phyloP scores from a whole-genome alignment of 345 rosid genomes.

The Zanthoxylum bungeanum region DNA sequence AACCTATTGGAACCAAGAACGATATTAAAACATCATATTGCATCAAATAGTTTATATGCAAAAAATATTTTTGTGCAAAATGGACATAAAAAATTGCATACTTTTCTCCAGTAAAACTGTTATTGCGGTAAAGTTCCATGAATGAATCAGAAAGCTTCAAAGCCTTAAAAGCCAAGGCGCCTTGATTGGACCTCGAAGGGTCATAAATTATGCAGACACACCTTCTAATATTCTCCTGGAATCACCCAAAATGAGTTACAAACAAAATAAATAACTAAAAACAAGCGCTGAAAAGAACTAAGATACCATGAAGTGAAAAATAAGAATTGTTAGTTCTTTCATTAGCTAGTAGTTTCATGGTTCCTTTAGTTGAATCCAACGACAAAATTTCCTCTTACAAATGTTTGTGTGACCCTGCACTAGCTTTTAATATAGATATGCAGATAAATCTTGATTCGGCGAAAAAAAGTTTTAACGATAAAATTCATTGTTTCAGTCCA shows the following conservation, averaged over 20 bases:
- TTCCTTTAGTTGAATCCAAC: neutral
- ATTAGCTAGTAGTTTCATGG: neutral
- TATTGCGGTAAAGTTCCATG: conserved; percentile 81
- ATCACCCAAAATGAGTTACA: neutral
- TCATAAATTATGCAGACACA: conserved; percentile 98
- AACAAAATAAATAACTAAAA: neutral
- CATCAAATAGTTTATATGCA: conserved; percentile 12
- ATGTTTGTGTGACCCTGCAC: neutral
- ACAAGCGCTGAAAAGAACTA: neutral
- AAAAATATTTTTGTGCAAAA: neutral
- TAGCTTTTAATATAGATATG: neutral
- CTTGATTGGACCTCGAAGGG: conserved; percentile 89
- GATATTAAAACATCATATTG: neutral
- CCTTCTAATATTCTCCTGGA: conserved; percentile 89
- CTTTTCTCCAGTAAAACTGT: conserved; percentile 94
- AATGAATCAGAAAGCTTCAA: conserved; percentile 96
- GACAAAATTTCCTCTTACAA: neutral
- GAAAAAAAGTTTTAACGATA: neutral
- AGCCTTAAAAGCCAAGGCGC: conserved; percentile 93
- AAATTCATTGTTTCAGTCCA: neutral
- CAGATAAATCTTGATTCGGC: neutral
- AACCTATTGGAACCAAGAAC: conserved; percentile 42
- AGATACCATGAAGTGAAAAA: neutral
- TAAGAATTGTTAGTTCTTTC: neutral
- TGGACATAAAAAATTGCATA: conserved; percentile 30